These are phyloP conservation scores for Talaromyces sp. DNA, from an alignment of 2,329 filamentous ascomycete genomes.

Conservation along the genomic window DNA sequence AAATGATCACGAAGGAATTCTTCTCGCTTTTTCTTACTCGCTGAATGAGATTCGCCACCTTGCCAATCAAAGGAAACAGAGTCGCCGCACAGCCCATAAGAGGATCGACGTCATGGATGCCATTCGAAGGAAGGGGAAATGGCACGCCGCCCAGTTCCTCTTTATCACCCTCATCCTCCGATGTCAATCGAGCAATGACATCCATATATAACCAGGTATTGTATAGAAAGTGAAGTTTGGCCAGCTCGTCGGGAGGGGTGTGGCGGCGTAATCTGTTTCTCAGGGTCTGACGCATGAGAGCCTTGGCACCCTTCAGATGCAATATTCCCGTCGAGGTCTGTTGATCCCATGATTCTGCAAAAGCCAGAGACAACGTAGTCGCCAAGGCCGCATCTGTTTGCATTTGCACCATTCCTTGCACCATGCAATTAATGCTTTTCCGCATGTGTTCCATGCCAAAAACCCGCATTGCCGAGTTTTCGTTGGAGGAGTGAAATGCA, in stretches of 20 bases:
- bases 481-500: conserved; percentile 60
- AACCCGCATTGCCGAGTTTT: conserved; percentile 51
- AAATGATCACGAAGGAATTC: conserved; percentile 58
- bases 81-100: conserved; percentile 64
- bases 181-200: conserved; percentile 63
- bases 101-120: conserved; percentile 58
- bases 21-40: conserved; percentile 49
- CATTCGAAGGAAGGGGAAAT: conserved; percentile 37
- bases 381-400: conserved; percentile 60
- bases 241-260: conserved; percentile 42
- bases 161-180: conserved; percentile 53
- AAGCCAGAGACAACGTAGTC: conserved; percentile 63
- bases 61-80: conserved; percentile 63
- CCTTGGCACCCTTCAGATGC: conserved; percentile 62
- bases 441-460: conserved; percentile 65
- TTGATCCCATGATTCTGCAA: conserved; percentile 66
- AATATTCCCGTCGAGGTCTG: conserved; percentile 64
- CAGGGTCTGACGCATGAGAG: conserved; percentile 56
- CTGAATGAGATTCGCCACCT: conserved; percentile 60
- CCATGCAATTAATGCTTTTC: conserved; percentile 55
- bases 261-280: conserved; percentile 32
- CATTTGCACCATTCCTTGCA: conserved; percentile 57
- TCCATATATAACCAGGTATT: conserved; percentile 71
- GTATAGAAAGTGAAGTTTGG: conserved; percentile 59
- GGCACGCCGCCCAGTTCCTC: conserved; percentile 35